Evolutionary conservation across 495 filamentous ascomycete genomes (phyloP), one percentile per base, ranked within the genome.

Genomic region (Venustampulla echinocandica): DNA sequence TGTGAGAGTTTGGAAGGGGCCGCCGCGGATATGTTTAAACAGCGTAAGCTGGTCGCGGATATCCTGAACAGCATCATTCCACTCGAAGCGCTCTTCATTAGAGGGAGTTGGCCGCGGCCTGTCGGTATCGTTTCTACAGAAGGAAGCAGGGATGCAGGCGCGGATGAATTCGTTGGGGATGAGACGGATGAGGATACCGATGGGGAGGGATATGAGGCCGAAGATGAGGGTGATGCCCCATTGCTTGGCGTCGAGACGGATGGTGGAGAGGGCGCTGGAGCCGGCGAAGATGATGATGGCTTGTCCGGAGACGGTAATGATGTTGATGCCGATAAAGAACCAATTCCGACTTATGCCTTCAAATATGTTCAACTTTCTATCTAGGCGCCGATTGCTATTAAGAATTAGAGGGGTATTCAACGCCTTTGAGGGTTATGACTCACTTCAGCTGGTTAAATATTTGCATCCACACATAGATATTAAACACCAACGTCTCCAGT

Each of bases 381-480:
- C 89, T 13, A 95, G 71, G 1, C 87, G 84, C 38, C 87, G 84
- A 63, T 75, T 85, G 57, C 70, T 75, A 38, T 9, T 41, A 20
- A 19, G 40, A 17, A 20, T 33, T 36, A 9, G 23, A 20, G 3
- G 22, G 52, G 40, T 32, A 9, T 21, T 9, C 22, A 32, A 41
- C 42, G 11, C 44, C 17, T 32, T 17, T 18, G 15, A 24, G 20
- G 20, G 40, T n/a, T 10, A 44, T 17, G 55, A 57, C 49, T 10
- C 66, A 73, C 63, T 89, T 89, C 66, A 85, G 80, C 58, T 87
- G 73, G 58, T 95, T 94, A 75, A 93, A 93, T 53, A 93, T 88
- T 54, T 93, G 87, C 85, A 94, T 90, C 81, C 87, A 95, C 28
- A 92, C 85, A 55, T 90, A 94, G 1, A 84, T 87, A 67, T 93